A percentile compares a stretch with the other conserved stretches of the same genome.
Conservation (phyloP, 495 filamentous ascomycete genomes). For the Hypoxylon cercidicola region DNA sequence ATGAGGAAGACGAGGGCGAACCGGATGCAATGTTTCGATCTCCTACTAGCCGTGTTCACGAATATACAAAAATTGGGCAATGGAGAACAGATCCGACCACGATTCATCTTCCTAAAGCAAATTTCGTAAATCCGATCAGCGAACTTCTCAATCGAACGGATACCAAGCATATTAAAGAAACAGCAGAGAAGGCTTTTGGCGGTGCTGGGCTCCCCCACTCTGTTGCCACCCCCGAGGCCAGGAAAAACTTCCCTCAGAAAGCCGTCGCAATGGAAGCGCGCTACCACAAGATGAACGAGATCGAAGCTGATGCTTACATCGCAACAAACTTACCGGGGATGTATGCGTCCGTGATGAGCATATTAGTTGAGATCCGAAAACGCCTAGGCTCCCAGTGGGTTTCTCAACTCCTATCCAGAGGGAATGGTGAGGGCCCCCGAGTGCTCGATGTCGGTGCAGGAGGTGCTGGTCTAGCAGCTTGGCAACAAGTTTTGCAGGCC, state of each 20-base stretch:
- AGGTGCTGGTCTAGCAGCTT: conserved; percentile 85
- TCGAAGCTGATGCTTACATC: conserved; percentile 87
- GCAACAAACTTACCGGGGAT: conserved; percentile 81
- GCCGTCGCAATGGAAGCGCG: conserved; percentile 75
- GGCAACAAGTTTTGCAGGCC: conserved; percentile 81
- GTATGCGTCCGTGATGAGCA: conserved; percentile 78
- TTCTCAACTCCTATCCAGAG: conserved; percentile 69
- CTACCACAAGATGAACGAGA: conserved; percentile 78
- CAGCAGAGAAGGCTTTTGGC: conserved; percentile 77
- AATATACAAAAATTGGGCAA: conserved; percentile 69
- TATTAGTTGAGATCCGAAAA: conserved; percentile 84
- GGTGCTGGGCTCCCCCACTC: conserved; percentile 79
- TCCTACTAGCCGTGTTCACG: conserved; percentile 64
- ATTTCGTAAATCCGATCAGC: conserved; percentile 73
- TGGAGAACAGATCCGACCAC: conserved; percentile 76
- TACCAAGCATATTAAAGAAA: conserved; percentile 75
- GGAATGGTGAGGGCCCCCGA: conserved; percentile 71
- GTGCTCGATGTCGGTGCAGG: conserved; percentile 87
- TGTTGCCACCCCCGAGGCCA: conserved; percentile 51
- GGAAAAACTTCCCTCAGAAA: conserved; percentile 65
- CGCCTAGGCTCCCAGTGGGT: conserved; percentile 86
- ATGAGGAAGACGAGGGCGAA: conserved; percentile 51
- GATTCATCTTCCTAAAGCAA: conserved; percentile 70
- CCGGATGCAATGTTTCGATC: conserved; percentile 43
- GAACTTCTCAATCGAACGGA: conserved; percentile 71